Evolutionary conservation across 2,329 filamentous ascomycete species (phyloP), one percentile per base, ranked within the genome.

Genomic region (Pestalotiopsis sp.): DNA sequence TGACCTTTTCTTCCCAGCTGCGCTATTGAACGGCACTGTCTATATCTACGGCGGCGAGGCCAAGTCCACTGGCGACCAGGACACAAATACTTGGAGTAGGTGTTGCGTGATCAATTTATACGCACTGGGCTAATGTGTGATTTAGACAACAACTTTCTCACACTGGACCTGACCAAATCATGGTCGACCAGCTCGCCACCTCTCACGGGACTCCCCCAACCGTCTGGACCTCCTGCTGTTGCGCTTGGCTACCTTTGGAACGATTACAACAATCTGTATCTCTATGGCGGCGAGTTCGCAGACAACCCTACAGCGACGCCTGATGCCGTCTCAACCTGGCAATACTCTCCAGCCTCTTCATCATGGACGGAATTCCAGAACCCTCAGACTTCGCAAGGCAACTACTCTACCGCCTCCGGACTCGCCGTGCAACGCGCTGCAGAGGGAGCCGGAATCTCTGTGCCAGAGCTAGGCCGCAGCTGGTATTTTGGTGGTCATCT

Each of bases 401-500:
- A 88, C 58, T 87, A 88, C 73, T 90, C 91, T 0, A 87, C 88
- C 25, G 80, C 80, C 0, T 86, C 82, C 11, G 84, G 85, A 23
- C 79, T 85, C 23, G 80, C 86, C 0, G 85, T 95, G 2, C 90
- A 94, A 75, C 84, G 92, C 60, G 86, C 91, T 2, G 91, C 92
- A 1, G 92, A 95, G 77, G 92, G 92, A 6, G 91, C 92, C 12
- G 91, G 91, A 0, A 80, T 93, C 14, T 92, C 89, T 36, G 88
- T 94, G 0, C 88, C 91, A 0, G 88, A 90, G 66, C 80, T 94
- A 0, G 92, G 92, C 0, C 80, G 91, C 61, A 93, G 91, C 39
- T 95, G 90, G 84, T 95, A 93, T 77, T 95, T 95, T 79, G 92
- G 92, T 31, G 92, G 92, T 0, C 92, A 94, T 78, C 81, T 93